Conservation (phyloP, 371 early-diverging fungal species). For the Circinella minor region DNA sequence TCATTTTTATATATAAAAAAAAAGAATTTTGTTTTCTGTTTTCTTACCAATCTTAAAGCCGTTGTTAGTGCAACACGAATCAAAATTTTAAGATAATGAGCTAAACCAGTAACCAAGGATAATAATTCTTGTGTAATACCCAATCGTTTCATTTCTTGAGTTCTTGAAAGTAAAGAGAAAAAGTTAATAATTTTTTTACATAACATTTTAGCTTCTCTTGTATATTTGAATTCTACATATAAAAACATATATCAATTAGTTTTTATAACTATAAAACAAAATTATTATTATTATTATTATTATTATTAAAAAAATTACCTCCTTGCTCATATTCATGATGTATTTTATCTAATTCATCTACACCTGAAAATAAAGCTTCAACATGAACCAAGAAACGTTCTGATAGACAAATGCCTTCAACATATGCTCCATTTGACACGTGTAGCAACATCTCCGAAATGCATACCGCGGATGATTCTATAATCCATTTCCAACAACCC, state of each 20-base stretch:
- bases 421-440: slow-evolving; percentile 88
- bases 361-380: slow-evolving; percentile 88
- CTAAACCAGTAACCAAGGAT: slow-evolving; percentile 88
- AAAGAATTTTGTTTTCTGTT: not conserved
- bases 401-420: slow-evolving; percentile 88
- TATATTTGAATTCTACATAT: slow-evolving; percentile 73
- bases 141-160: slow-evolving; percentile 69
- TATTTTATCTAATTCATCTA: slow-evolving; percentile 64
- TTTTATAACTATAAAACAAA: no score
- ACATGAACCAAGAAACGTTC: slow-evolving; percentile 92
- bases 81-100: slow-evolving; percentile 89
- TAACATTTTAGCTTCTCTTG: slow-evolving; percentile 79
- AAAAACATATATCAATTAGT: slow-evolving; percentile 1
- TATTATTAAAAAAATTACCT: slow-evolving; percentile 20
- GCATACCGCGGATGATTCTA: slow-evolving; percentile 95
- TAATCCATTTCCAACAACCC: not conserved
- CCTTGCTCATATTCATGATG: slow-evolving; percentile 39
- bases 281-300: no score
- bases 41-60: slow-evolving; percentile 72
- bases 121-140: slow-evolving; percentile 90
- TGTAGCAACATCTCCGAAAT: slow-evolving; percentile 96
- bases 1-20: not conserved
- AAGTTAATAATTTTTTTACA: slow-evolving; percentile 87
- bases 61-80: slow-evolving; percentile 89
- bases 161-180: slow-evolving; percentile 87